Conservation (phyloP, 768 basidiomycete genomes). For the Pleurotus citrinopileatus region DNA sequence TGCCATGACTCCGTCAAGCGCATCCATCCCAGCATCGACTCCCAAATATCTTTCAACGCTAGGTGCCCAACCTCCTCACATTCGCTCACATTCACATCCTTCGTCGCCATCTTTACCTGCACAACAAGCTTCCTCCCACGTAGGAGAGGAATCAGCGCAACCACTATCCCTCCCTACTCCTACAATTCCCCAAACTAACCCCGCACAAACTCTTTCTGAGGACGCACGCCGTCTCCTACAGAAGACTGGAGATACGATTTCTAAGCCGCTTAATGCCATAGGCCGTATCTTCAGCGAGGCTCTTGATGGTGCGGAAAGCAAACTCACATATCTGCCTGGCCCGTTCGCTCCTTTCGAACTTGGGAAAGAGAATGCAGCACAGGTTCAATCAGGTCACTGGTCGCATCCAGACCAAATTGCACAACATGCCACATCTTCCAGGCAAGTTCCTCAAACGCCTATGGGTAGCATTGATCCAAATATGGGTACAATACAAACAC, state of each 20-base stretch:
- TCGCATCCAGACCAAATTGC: slow-evolving; percentile 34
- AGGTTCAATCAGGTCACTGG: slow-evolving; percentile 34
- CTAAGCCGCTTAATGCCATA: slow-evolving; percentile 87
- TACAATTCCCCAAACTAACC: slow-evolving; percentile 1
- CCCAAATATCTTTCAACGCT: slow-evolving; percentile 26
- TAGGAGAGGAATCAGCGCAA: slow-evolving; percentile 88
- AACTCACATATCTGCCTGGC: slow-evolving; percentile 61
- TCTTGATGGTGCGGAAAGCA: slow-evolving; percentile 67
- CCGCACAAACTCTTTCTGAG: slow-evolving; percentile 51
- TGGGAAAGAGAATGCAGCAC: slow-evolving; percentile 40
- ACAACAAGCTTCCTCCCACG: slow-evolving; percentile 42
- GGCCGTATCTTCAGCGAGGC: slow-evolving; percentile 86
- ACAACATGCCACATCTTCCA: slow-evolving; percentile 21
- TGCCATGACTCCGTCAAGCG: slow-evolving; percentile 11
- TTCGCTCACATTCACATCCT: slow-evolving; percentile 25
- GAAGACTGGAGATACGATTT: slow-evolving; percentile 87
- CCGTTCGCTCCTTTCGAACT: slow-evolving; percentile 70
- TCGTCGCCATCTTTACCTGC: slow-evolving; percentile 15
- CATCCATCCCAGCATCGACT: slow-evolving; percentile 12
- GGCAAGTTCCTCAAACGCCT: slow-evolving; percentile 39
- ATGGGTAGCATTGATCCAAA: slow-evolving; percentile 28
- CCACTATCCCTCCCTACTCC: slow-evolving; percentile 63
- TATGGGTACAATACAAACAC: slow-evolving; percentile 50
- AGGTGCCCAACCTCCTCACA: slow-evolving; percentile 33
- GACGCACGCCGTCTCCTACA: slow-evolving; percentile 84